Evolutionary conservation across 257 asterid species (phyloP).

Genomic region (Solanum piurae): DNA sequence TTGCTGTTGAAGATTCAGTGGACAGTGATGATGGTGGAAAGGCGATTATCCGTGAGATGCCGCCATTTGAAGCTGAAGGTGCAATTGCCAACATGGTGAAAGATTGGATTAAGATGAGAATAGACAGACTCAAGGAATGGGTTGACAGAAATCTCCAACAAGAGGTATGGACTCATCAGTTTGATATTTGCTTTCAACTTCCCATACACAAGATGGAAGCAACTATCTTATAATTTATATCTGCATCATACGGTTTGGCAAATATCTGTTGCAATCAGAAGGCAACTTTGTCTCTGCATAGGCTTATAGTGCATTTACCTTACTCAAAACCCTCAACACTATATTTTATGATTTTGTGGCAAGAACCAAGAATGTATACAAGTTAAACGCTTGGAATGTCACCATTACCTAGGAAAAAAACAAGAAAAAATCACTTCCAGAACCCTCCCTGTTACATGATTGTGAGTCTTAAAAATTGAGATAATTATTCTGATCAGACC

Average conservation of each 20-base stretch:
- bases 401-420: not conserved
- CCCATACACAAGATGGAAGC: not conserved
- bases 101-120: conserved; percentile 84
- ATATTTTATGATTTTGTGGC: not conserved
- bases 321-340: not conserved
- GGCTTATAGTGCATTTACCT: not conserved
- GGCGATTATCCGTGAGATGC: conserved; percentile 98
- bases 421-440: not conserved
- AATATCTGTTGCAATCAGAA: not conserved
- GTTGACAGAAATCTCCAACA: conserved; percentile 91
- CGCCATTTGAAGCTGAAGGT: conserved; percentile 95
- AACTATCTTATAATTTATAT: not conserved
- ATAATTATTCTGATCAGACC: not conserved
- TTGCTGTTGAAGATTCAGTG: conserved; percentile 97
- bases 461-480: not conserved
- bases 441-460: not conserved
- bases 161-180: conserved; percentile 51
- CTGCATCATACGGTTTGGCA: not conserved
- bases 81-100: conserved; percentile 79
- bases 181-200: not conserved
- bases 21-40: conserved; percentile 99
- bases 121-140: conserved; percentile 84
- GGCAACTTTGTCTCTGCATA: not conserved
- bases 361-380: not conserved
- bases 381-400: not conserved